Base-by-base conservation (phyloP, 768 basidiomycete species). In the Royoungia palumana region DNA sequence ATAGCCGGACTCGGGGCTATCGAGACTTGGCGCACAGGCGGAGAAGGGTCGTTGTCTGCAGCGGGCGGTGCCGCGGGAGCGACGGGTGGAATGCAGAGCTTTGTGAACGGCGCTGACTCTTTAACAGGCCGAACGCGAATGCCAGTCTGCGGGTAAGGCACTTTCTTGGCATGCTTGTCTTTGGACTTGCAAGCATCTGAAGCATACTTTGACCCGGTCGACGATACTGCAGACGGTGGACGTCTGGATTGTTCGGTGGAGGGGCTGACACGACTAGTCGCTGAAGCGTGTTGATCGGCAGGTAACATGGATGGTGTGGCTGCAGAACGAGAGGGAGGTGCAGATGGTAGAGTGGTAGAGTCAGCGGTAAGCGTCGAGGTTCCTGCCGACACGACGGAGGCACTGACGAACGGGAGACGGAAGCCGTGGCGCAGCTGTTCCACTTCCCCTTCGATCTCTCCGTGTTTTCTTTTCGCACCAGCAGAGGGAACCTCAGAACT, bases 91-190 rank as follows among this genome's bases (percentile, higher is more conserved):
- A 44, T 37, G 7, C 49, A 53, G 1, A 51, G 21, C 36, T 55
- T 63, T 4, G 35, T 43, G 27, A 63, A 55, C 20, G 62, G 58
- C 13, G 65, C 51, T 25, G 50, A 46, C 7, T 68, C 64, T 50
- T 72, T 72, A 37, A 67, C 70, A 24, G 70, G 61, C 13, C 78
- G 72, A 10, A 75, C 64, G 14, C 80, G 78, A 37, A 78, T 68
- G 32, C 79, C 78, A 10, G 75, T 62, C 20, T 72, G 49, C 14
- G 78, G 77, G 39, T 76, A 74, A 12, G 56, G 54, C 2, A 34
- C 19, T 54, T 73, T 78, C 68, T 76, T 77, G 44, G 64, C 51
- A 32, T 72, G 66, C 46, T 73, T 76, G 43, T 71, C 72, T 51
- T 73, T 74, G 42, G 60, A 61, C 55, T 61, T 68, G 60, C 50